These are phyloP conservation scores for Rhodotorula babjevae DNA, from an alignment of 768 basidiomycete genomes.

Conservation along the genomic window DNA sequence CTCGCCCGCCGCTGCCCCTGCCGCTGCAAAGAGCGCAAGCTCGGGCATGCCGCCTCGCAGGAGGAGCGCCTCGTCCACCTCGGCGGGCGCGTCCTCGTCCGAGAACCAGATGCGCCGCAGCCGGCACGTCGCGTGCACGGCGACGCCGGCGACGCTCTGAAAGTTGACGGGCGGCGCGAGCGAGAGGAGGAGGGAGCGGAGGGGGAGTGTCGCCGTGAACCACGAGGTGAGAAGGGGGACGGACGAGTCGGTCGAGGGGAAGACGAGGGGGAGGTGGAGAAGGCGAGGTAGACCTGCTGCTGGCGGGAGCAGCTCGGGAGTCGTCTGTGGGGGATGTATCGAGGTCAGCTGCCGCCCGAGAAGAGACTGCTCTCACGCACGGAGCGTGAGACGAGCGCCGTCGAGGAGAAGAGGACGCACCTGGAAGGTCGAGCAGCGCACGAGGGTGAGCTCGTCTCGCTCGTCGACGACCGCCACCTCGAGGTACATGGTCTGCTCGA, in stretches of 20 bases:
- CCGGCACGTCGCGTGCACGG: constrained; percentile 25
- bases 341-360: neutral
- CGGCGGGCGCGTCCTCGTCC: constrained; percentile 1
- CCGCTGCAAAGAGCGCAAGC: constrained; percentile 14
- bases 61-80: constrained; percentile 1
- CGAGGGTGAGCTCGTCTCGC: neutral
- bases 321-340: neutral
- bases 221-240: constrained; percentile 23
- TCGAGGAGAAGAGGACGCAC: neutral
- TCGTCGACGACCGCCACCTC: constrained; percentile 15
- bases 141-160: constrained; percentile 7
- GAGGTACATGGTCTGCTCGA: constrained; percentile 20
- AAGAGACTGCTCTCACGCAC: too few species aligned
- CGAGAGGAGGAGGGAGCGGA: constrained; percentile 2
- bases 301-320: neutral
- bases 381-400: too few species aligned
- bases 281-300: neutral
- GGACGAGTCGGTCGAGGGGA: constrained; percentile 9
- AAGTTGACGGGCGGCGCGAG: neutral
- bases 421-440: constrained; percentile 28
- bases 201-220: constrained; percentile 19
- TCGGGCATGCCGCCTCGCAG: constrained; percentile 12
- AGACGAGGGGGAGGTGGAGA: constrained; percentile 20
- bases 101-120: constrained; percentile 23
- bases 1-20: neutral